Conservation (phyloP, 108 stramenopile genomes). For the Pinguiococcus pyrenoidosus region DNA sequence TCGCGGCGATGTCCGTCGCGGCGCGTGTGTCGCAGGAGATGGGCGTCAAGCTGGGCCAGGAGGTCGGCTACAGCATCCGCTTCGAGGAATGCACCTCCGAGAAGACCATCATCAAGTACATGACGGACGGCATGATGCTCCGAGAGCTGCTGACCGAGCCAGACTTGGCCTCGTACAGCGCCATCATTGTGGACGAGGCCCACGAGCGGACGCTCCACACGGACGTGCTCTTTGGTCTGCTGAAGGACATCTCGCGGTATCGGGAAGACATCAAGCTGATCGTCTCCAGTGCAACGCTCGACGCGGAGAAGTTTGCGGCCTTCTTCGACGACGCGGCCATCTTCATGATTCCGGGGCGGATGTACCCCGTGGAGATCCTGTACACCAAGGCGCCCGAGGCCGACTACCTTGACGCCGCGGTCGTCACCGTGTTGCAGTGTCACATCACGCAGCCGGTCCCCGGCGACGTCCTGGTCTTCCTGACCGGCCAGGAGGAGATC, state of each 20-base stretch:
- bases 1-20: slow-evolving; percentile 97
- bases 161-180: slow-evolving; percentile 82
- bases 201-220: slow-evolving; percentile 95
- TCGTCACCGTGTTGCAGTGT: slow-evolving; percentile 90
- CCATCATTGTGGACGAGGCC: slow-evolving; percentile 94
- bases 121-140: slow-evolving; percentile 69
- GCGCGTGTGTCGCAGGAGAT: slow-evolving; percentile 92
- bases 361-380: slow-evolving; percentile 74
- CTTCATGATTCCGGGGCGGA: slow-evolving; percentile 87
- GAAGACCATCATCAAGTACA: slow-evolving; percentile 76
- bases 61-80: slow-evolving; percentile 94
- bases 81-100: slow-evolving; percentile 94
- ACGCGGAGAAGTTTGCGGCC: slow-evolving; percentile 92
- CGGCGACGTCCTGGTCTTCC: slow-evolving; percentile 93
- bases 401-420: slow-evolving; percentile 97
- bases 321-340: slow-evolving; percentile 96
- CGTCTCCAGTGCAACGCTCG: slow-evolving; percentile 89
- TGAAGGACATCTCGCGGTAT: slow-evolving; percentile 91
- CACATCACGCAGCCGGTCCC: slow-evolving; percentile 90
- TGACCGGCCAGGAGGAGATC: slow-evolving; percentile 98
- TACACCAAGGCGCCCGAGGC: slow-evolving; percentile 99
- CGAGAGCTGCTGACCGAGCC: slow-evolving; percentile 94
- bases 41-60: slow-evolving; percentile 84
- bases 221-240: slow-evolving; percentile 87
- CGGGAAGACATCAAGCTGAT: slow-evolving; percentile 80